Evolutionary conservation across 257 asterid genomes (phyloP).

Genomic region (Solanum sejunctum): DNA sequence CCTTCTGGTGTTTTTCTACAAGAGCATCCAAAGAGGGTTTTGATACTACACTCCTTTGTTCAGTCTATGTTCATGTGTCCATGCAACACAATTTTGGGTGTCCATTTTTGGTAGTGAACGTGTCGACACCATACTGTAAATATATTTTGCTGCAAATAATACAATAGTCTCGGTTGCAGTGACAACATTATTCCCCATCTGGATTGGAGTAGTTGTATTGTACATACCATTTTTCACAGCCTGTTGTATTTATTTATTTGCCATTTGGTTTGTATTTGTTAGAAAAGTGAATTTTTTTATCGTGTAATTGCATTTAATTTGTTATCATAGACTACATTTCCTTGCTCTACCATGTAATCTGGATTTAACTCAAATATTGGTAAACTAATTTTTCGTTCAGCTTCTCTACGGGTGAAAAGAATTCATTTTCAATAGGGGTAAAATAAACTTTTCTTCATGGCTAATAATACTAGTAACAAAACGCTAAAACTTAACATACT

Average conservation of each 20-base stretch:
- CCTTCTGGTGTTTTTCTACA: background rate
- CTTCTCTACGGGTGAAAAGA: background rate
- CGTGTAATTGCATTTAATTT: background rate
- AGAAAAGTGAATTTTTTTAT: background rate
- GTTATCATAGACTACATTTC: background rate
- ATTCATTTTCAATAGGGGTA: background rate
- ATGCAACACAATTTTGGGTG: background rate
- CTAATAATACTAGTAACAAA: background rate
- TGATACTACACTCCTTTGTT: background rate
- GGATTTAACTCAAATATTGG: background rate
- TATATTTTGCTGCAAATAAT: background rate
- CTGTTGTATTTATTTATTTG: background rate
- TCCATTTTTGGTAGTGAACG: constrained; percentile 32
- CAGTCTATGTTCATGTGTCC: background rate
- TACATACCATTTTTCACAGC: background rate
- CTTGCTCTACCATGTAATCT: background rate
- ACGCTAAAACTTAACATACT: background rate
- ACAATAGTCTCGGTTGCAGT: background rate
- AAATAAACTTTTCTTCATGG: background rate
- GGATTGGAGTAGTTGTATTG: background rate
- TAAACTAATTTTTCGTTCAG: background rate
- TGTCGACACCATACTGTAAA: background rate
- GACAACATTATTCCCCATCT: background rate
- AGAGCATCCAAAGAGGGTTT: background rate
- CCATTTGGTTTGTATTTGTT: background rate